phyloP scores from a whole-genome alignment of 1,284 basidiomycete species.

The Cutaneotrichosporon cavernicola region DNA sequence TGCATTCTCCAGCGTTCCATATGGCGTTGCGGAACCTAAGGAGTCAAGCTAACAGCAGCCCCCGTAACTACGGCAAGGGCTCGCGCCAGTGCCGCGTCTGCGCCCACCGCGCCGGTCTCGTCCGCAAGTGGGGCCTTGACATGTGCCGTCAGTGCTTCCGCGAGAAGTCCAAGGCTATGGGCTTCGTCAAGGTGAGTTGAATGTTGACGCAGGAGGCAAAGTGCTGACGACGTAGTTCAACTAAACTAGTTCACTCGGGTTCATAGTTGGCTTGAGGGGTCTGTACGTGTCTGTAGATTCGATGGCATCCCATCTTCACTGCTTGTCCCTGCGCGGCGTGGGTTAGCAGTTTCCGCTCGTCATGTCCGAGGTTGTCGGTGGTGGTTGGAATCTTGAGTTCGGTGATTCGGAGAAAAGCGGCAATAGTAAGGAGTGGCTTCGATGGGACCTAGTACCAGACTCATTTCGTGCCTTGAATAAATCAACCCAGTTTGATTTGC shows the following conservation, averaged over 20 bases:
- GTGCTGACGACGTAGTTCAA: conserved; percentile 33
- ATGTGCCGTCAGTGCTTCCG: conserved; percentile 94
- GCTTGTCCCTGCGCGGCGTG: not conserved
- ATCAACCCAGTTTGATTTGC: not conserved
- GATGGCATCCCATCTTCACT: conserved; percentile 24
- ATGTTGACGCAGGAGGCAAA: too few species aligned
- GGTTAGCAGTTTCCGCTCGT: not conserved
- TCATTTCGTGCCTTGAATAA: not conserved
- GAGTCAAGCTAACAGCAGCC: conserved; percentile 53
- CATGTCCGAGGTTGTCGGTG: not conserved
- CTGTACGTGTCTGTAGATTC: conserved; percentile 25
- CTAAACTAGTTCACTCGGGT: conserved; percentile 29
- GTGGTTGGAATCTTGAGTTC: not conserved
- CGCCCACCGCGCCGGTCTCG: conserved; percentile 92
- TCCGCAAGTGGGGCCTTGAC: conserved; percentile 56
- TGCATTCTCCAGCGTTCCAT: not conserved
- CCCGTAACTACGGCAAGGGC: conserved; percentile 92
- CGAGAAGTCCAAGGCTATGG: conserved; percentile 86
- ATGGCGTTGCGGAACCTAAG: not conserved
- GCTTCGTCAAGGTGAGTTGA: conserved; percentile 80
- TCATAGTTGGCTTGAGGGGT: conserved; percentile 19
- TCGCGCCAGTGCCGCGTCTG: conserved; percentile 94
- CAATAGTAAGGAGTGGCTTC: not conserved
- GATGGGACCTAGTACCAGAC: not conserved
- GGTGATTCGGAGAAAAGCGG: conserved; percentile 7